Base-by-base conservation (phyloP, 352 stramenopile genomes). In the Phytophthora hybrid region DNA sequence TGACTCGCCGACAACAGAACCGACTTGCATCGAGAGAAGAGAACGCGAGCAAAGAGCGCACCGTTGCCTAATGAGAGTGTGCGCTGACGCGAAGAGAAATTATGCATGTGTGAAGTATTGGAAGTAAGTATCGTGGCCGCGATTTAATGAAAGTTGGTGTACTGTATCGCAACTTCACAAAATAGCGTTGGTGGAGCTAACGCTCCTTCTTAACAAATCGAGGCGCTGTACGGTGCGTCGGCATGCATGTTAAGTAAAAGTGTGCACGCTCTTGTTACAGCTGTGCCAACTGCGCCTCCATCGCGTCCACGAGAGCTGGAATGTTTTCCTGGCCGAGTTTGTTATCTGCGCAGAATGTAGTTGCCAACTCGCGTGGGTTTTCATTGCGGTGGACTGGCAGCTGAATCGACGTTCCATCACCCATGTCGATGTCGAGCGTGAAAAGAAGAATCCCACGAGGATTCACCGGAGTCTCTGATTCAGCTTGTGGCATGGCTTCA, bases 381-480 rank as follows among this genome's bases (percentile, higher is more conserved):
- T 95, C 87, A 63, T 91, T 83, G 41, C 72, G 63, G 71, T 93
- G 71, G 34, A 92, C 72, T 5, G 73, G 67, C 52, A 95, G 55
- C 39, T 84, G 63, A 47, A 74, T 77, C 21, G 71, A 83, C 3
- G 76, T 77, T 18, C 78, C 78, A 44, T 86, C 79, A 23, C 80
- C 78, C 54, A 94, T 81, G 58, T 91, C 78, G 54, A 95, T 87
- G 56, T 95, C 87, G 18, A 95, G 66, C 21, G 87, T 89, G 54
- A 94, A 82, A n/a, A 94, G 74, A 37, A 89, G 32, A 1, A 81
- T 64, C 6, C 78, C 70, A 69, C 75, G 69, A 14, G 69, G 47
- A 46, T 77, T 63, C 18, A 41, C 44, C 21, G 58, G 47, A 44
- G 62, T 39, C 37, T 78, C 49, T 19, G 61, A 19, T 44, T 68